Percentiles rank a stretch among this genome's conserved stretches.
phyloP scores from a whole-genome alignment of 805 yeast genomes.

The Kuraishia ogatae region DNA sequence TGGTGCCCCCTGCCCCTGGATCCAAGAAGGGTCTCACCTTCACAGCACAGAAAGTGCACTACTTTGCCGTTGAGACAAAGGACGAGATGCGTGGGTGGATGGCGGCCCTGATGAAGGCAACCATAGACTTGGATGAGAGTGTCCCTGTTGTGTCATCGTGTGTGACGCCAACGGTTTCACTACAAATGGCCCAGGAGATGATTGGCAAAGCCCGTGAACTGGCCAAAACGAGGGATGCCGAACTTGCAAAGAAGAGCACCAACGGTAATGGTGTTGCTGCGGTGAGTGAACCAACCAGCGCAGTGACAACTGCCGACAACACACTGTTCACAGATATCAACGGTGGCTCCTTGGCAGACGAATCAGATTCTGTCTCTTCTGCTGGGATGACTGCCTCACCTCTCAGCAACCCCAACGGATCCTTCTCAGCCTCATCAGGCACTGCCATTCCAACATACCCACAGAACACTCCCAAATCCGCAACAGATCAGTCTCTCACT shows the following conservation, averaged over 20 bases:
- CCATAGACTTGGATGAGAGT: constrained; percentile 89
- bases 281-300: not conserved
- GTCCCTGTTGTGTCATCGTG: constrained; percentile 91
- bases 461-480: not conserved
- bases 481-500: not conserved
- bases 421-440: not conserved
- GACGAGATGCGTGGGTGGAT: constrained; percentile 96
- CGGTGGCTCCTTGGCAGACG: not conserved
- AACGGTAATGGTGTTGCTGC: not conserved
- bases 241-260: constrained; percentile 24
- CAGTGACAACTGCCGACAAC: constrained; percentile 1
- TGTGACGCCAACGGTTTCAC: constrained; percentile 89
- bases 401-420: not conserved
- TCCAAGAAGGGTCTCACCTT: constrained; percentile 90
- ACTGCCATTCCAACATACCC: not conserved
- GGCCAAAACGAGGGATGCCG: constrained; percentile 46
- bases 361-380: not conserved
- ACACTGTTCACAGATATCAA: constrained; percentile 1
- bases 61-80: constrained; percentile 85
- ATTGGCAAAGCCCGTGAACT: constrained; percentile 77
- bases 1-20: constrained; percentile 97
- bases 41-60: constrained; percentile 93
- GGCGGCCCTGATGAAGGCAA: constrained; percentile 89
- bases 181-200: constrained; percentile 80
- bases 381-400: not conserved